Percentiles rank a stretch among this genome's conserved stretches.
Evolutionary conservation across 176 grass and related monocot genomes (phyloP).

Genomic region (Ampelocalamus luodianensis): DNA sequence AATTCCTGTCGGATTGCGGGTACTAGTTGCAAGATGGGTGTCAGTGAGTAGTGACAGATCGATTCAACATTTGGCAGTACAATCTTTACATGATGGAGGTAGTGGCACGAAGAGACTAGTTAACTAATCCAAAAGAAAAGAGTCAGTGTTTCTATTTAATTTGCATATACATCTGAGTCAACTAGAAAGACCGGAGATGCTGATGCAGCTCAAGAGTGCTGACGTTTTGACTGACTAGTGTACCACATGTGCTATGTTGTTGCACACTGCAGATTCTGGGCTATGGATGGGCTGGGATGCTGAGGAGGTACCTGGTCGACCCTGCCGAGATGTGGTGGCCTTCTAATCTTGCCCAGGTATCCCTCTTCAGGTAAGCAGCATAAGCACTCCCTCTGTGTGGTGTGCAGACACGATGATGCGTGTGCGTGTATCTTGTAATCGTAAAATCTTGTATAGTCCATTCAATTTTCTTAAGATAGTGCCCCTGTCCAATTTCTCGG

Average conservation of each 20-base stretch:
- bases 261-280: slow-evolving; percentile 67
- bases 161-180: neutral
- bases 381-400: no score
- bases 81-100: neutral
- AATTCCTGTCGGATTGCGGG: neutral
- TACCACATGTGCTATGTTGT: neutral
- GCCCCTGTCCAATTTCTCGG: neutral
- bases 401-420: no score
- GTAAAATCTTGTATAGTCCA: neutral
- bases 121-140: slow-evolving; percentile 1
- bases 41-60: no score
- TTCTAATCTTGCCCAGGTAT: slow-evolving; percentile 94
- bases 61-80: neutral
- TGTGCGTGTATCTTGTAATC: neutral
- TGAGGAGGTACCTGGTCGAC: slow-evolving; percentile 90
- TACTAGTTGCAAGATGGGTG: neutral
- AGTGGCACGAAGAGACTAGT: neutral
- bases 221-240: neutral
- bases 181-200: neutral
- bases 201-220: neutral
- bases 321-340: slow-evolving; percentile 99
- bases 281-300: slow-evolving; percentile 93
- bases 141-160: neutral
- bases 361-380: slow-evolving; percentile 74
- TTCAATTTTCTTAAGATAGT: neutral